phyloP scores from a whole-genome alignment of 2,329 filamentous ascomycete species.

The Aureobasidium uvarum region DNA sequence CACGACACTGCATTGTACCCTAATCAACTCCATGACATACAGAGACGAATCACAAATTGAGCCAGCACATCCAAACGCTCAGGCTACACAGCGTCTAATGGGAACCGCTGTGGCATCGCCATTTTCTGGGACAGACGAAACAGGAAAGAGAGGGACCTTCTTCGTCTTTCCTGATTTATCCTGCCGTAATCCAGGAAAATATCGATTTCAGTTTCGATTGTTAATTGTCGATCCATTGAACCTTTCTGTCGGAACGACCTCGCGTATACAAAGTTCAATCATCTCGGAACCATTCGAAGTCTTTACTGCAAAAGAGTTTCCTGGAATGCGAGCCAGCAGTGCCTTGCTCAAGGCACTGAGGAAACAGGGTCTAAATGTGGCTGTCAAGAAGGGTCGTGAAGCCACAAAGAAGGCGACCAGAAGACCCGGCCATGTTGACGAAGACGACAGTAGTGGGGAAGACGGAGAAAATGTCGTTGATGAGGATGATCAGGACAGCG shows the following conservation, averaged over 20 bases:
- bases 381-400: conserved; percentile 82
- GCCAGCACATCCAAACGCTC: conserved; percentile 52
- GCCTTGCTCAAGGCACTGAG: conserved; percentile 70
- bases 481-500: conserved; percentile 69
- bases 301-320: conserved; percentile 82
- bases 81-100: conserved; percentile 73
- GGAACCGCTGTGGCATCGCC: conserved; percentile 74
- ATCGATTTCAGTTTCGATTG: conserved; percentile 70
- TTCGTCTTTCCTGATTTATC: conserved; percentile 84
- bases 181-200: conserved; percentile 73
- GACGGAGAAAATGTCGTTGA: conserved; percentile 56
- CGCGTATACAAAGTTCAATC: conserved; percentile 51
- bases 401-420: conserved; percentile 41
- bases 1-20: conserved; percentile 64
- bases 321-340: conserved; percentile 77
- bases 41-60: conserved; percentile 63
- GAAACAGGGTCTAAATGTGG: conserved; percentile 77
- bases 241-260: conserved; percentile 54
- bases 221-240: conserved; percentile 66
- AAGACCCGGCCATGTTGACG: conserved; percentile 42
- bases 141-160: conserved; percentile 72
- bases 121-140: conserved; percentile 72
- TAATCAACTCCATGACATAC: conserved; percentile 67
- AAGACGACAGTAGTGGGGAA: conserved; percentile 40
- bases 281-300: conserved; percentile 74